Evolutionary conservation across 2,329 filamentous ascomycete genomes (phyloP).

Genomic region (Colletotrichum sp.): DNA sequence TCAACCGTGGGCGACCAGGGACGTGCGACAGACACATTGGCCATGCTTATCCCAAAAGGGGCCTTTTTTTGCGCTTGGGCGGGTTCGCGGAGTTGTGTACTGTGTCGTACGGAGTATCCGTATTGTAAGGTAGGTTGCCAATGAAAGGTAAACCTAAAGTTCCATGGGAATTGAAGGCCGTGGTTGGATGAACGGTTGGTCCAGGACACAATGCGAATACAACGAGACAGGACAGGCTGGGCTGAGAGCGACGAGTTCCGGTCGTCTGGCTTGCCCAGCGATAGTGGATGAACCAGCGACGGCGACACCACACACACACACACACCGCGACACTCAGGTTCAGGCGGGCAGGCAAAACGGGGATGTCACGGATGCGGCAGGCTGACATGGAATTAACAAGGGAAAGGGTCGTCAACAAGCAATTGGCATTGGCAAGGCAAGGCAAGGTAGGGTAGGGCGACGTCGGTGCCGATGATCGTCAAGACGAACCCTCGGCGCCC

Average conservation of each 20-base stretch:
- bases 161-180: not conserved
- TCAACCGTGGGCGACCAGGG: not conserved
- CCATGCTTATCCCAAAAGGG: not conserved
- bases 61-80: not conserved
- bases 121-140: not conserved
- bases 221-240: not conserved
- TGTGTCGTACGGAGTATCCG: not conserved
- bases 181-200: not conserved
- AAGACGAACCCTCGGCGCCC: slow-evolving; percentile 7
- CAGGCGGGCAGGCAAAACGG: not conserved
- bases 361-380: not conserved
- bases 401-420: not conserved
- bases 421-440: not conserved
- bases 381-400: not conserved
- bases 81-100: not conserved
- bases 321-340: not conserved
- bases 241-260: not conserved
- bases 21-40: not conserved
- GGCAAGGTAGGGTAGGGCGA: not conserved
- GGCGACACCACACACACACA: not conserved
- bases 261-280: not conserved
- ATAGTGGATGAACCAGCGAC: not conserved
- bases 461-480: slow-evolving; percentile 19
- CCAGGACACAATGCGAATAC: not conserved
- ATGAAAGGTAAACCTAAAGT: not conserved